phyloP scores from a whole-genome alignment of 2,329 filamentous ascomycete species.

The Colletotrichum chlorophyti region DNA sequence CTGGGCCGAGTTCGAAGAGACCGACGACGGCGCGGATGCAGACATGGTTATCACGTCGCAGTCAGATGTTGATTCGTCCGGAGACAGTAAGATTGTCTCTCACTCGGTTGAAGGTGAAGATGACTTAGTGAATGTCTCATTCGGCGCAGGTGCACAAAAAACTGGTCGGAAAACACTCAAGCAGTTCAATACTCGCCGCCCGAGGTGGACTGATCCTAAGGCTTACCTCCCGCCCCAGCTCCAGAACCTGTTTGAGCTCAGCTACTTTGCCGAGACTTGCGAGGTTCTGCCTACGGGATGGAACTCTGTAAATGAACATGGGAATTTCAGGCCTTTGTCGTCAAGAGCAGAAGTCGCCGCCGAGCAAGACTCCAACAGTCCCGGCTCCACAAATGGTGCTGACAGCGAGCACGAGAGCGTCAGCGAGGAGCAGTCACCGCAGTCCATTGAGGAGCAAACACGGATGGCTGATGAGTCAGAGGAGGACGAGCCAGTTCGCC shows the following conservation, averaged over 20 bases:
- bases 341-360: conserved; percentile 51
- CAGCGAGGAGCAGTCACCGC: conserved; percentile 53
- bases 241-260: conserved; percentile 79
- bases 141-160: conserved; percentile 67
- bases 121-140: conserved; percentile 87
- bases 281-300: conserved; percentile 74
- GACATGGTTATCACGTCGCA: conserved; percentile 73
- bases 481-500: conserved; percentile 55
- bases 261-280: conserved; percentile 63
- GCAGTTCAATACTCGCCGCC: conserved; percentile 56
- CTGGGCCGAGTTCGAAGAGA: conserved; percentile 55
- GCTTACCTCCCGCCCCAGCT: conserved; percentile 67
- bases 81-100: conserved; percentile 75
- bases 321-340: conserved; percentile 60
- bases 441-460: conserved; percentile 43
- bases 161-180: conserved; percentile 40
- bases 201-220: conserved; percentile 58
- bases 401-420: conserved; percentile 60
- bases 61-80: conserved; percentile 70
- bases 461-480: conserved; percentile 66
- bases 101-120: conserved; percentile 88
- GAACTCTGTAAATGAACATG: conserved; percentile 65
- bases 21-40: conserved; percentile 65
- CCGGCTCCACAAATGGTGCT: conserved; percentile 52
- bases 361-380: conserved; percentile 52